Percentiles rank a stretch among this genome's conserved stretches.
Evolutionary conservation across 2,329 filamentous ascomycete species (phyloP).

Genomic region (Nannizziopsis arthrosporioides): DNA sequence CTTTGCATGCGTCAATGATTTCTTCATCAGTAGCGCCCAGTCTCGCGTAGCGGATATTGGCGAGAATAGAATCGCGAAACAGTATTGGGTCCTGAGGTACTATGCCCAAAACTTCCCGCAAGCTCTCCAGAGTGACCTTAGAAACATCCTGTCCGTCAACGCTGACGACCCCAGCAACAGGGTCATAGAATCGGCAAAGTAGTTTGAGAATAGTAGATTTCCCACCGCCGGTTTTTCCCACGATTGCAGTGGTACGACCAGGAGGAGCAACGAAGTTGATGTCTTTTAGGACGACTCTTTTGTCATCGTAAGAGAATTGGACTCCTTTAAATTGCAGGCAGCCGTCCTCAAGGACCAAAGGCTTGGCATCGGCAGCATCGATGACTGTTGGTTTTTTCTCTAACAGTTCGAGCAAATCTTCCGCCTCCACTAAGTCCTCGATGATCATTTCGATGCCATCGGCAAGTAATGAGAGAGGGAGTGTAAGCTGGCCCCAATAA

Average conservation of each 20-base stretch:
- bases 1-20: conserved; percentile 48
- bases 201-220: conserved; percentile 47
- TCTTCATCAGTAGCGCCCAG: conserved; percentile 51
- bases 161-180: conserved; percentile 36
- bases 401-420: conserved; percentile 40
- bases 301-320: conserved; percentile 42
- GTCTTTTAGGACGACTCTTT: conserved; percentile 38
- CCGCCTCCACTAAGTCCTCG: conserved; percentile 51
- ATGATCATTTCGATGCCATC: conserved; percentile 40
- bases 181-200: conserved; percentile 45
- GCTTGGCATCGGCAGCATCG: conserved; percentile 27
- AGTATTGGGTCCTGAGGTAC: conserved; percentile 54
- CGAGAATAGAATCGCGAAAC: conserved; percentile 53
- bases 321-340: conserved; percentile 41
- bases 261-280: conserved; percentile 38
- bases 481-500: conserved; percentile 48
- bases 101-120: conserved; percentile 49
- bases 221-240: conserved; percentile 49
- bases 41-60: conserved; percentile 54
- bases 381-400: conserved; percentile 37
- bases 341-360: conserved; percentile 33
- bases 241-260: conserved; percentile 43
- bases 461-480: conserved; percentile 41
- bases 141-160: conserved; percentile 49
- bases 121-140: conserved; percentile 45